Evolutionary conservation across 2,329 filamentous ascomycete genomes (phyloP), one percentile per base, ranked within the genome.

Genomic region (Aspergillus novoparasiticus): DNA sequence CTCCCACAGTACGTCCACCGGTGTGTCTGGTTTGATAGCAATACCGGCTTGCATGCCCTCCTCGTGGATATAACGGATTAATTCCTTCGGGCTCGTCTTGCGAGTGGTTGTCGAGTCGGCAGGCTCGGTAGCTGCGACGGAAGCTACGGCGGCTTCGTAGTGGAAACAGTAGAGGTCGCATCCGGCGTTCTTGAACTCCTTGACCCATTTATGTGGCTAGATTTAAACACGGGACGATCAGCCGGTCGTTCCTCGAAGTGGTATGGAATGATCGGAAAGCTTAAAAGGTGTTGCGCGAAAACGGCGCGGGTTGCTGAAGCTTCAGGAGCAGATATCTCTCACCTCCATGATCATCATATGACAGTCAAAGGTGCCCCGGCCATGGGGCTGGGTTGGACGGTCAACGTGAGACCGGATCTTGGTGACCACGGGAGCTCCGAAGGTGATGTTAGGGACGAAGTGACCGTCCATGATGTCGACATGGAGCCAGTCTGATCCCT

Each of bases 321-420:
- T 21, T 26, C 19, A 53, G 8, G 36, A 45, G 51, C 48, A 45
- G 23, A 26, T 16, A 19, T 39, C 36, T 34, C 80, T 71, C 84
- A 94, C 92, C 90, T 99, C 94, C 73, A 93, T 89, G 76, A 99
- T 96, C 95, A 99, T 99, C 95, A 99, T 98, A 81, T 99, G 95
- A 85, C 95, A 99, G 81, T 99, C 95, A 78, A 99, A 99, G 16
- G 94, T 98, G 66, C 95, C 95, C 71, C 89, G 91, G 59, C 91
- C 93, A 69, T 90, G 84, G 39, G 85, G 85, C 58, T 85, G 82
- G 46, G 84, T 84, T 3, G 93, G 94, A 70, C 86, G 85, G 62
- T 92, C 89, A 72, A 99, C 94, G 73, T 97, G 91, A 53, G 87
- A 84, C 66, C 95, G 89, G 73, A 99, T 95, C 83, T 94, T 96